Conservation (phyloP, 2,329 filamentous ascomycete species). For the Byssoonygena ceratinophila region DNA sequence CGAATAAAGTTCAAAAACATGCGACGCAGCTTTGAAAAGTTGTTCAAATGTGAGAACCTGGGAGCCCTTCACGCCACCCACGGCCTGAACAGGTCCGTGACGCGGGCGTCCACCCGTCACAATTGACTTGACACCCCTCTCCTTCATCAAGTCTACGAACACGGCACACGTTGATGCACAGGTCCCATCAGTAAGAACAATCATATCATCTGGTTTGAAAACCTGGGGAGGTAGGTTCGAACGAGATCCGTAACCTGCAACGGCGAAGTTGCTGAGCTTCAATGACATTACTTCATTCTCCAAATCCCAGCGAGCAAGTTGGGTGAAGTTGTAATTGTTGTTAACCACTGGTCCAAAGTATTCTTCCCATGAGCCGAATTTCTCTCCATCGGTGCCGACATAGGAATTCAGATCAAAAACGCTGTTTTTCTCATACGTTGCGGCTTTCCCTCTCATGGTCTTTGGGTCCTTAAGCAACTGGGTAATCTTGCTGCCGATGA, state of each 20-base stretch:
- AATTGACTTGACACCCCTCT: conserved; percentile 46
- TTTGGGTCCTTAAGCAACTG: conserved; percentile 15
- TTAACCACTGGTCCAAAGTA: conserved; percentile 21
- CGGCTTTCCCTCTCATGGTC: conserved; percentile 4
- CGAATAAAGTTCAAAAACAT: conserved; percentile 8
- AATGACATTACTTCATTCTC: conserved; percentile 22
- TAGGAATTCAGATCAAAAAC: conserved; percentile 17
- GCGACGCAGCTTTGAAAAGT: conserved; percentile 19
- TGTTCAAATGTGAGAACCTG: conserved; percentile 23
- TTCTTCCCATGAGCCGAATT: conserved; percentile 33
- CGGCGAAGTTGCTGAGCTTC: conserved; percentile 19
- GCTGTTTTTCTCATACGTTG: conserved; percentile 8
- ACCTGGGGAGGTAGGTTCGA: conserved; percentile 19
- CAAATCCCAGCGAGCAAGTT: conserved; percentile 21
- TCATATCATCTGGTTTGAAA: conserved; percentile 29
- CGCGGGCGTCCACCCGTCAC: conserved; percentile 50
- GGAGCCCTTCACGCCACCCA: conserved; percentile 55
- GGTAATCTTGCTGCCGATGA: conserved; percentile 25
- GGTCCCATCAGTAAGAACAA: conserved; percentile 44
- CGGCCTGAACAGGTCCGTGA: conserved; percentile 47
- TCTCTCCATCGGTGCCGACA: conserved; percentile 22
- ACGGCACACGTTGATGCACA: conserved; percentile 53
- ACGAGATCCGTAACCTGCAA: conserved; percentile 25
- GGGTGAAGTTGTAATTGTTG: conserved; percentile 31
- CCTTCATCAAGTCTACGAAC: conserved; percentile 47